These are phyloP conservation scores for Diutina rugosa DNA, from an alignment of 1,139 yeast genomes.

Conservation along the genomic window DNA sequence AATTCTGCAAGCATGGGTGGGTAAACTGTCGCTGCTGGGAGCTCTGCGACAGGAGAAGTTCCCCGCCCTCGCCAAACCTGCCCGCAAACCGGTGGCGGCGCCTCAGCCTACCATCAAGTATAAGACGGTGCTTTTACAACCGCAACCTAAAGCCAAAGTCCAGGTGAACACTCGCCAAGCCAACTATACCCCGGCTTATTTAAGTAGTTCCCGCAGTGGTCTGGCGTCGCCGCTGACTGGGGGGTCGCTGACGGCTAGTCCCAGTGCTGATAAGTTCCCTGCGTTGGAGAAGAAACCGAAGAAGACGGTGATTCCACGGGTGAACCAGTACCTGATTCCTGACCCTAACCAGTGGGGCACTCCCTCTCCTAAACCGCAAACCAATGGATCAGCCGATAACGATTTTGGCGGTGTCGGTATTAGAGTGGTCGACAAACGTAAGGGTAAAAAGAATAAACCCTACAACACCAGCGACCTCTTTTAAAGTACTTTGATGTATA, in stretches of 20 bases:
- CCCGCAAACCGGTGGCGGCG: slow-evolving; percentile 7
- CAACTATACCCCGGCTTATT: background rate
- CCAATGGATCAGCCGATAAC: background rate
- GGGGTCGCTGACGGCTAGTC: background rate
- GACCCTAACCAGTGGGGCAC: slow-evolving; percentile 1
- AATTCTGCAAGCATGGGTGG: slow-evolving; percentile 13
- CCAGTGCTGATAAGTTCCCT: slow-evolving; percentile 20
- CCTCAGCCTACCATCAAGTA: background rate
- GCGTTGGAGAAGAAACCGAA: slow-evolving; percentile 23
- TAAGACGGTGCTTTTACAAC: background rate
- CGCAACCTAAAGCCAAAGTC: background rate
- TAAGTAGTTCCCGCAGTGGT: background rate
- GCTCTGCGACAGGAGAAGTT: slow-evolving; percentile 15
- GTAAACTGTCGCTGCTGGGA: slow-evolving; percentile 9
- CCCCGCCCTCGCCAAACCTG: slow-evolving; percentile 9
- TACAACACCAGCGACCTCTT: background rate
- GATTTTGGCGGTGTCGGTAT: background rate
- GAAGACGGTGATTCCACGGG: slow-evolving; percentile 12
- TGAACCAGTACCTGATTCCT: background rate
- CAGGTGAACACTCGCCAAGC: background rate
- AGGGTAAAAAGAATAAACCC: background rate
- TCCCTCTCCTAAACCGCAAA: background rate
- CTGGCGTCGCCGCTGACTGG: background rate
- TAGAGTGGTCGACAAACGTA: background rate
- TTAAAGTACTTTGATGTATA: background rate